Conservation (phyloP, 73 alveolate genomes). For the Uronychia binucleata region DNA sequence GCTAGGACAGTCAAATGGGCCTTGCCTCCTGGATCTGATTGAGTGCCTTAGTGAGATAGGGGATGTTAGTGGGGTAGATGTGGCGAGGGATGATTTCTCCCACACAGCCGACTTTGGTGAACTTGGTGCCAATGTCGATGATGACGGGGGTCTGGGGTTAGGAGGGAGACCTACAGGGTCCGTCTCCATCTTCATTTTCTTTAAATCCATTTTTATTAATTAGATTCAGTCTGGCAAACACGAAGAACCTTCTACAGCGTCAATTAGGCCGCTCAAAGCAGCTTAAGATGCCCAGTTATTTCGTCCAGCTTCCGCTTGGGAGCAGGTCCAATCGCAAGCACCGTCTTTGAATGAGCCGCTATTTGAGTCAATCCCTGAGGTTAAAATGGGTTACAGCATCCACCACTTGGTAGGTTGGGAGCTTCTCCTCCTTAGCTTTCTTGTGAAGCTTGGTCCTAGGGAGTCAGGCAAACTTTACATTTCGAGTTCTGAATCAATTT, state of each 20-base stretch:
- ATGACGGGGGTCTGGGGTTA: not conserved
- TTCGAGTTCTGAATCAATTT: constrained; percentile 75
- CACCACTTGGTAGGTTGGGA: constrained; percentile 78
- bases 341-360: constrained; percentile 93
- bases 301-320: constrained; percentile 23
- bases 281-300: not conserved
- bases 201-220: not conserved
- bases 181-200: not conserved
- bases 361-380: constrained; percentile 86
- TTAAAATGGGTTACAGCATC: constrained; percentile 82
- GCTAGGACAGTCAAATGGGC: not conserved
- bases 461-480: constrained; percentile 29
- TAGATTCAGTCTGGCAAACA: no score
- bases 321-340: constrained; percentile 96
- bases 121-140: not conserved
- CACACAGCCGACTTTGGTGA: constrained; percentile 1
- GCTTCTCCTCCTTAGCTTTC: constrained; percentile 71
- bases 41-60: not conserved
- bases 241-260: not conserved
- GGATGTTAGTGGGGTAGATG: not conserved
- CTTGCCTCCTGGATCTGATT: not conserved
- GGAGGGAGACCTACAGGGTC: not conserved
- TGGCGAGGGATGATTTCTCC: constrained; percentile 3
- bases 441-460: constrained; percentile 47
- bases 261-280: not conserved